Base-by-base conservation (phyloP, 306 rosid species). In the Lupinus albus region DNA sequence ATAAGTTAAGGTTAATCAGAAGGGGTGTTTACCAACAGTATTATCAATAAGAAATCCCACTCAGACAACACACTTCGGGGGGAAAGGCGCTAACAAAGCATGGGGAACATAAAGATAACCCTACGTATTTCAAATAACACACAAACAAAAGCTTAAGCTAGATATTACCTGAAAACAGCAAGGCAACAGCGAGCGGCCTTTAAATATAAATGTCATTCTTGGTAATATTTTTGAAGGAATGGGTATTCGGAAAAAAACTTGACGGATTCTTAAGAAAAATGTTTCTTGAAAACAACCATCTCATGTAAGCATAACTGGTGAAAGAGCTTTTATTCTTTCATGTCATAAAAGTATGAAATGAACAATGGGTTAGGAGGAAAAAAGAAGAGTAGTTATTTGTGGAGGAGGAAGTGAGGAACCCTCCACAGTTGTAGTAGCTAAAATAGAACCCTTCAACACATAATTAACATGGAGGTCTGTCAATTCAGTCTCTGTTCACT, bases 41-140 rank as follows among this genome's bases (percentile, higher is more conserved):
- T 11, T 17, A 10, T 11, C 12, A 1, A 16, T 33, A 33, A 6
- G 16, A 16, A 2, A 55, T 50, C 46, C 48, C 5, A 11, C 20
- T 64, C 69, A 55, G 44, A 13, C 72, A 70, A 77, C 57, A 28
- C 56, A 18, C 49, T 59, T 59, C 18, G 42, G 47, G 39, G 13
- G 44, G 30, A 33, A 58, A 39, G n/a, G 39, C 15, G 28, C 20
- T 2, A 67, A 35, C 55, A n/a, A 64, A 46, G 35, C 16, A 25
- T 16, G 58, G 64, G 45, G 35, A 48, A 55, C 38, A 54, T 12
- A 67, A 60, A 73, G 46, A 63, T 35, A 51, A 9, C 7, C 35
- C 58, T 2, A 17, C 64, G 14, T 62, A 11, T 60, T 20, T 75
- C 49, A 67, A 13, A 52, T 38, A 12, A 67, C 28, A 36, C 55